These are phyloP conservation scores for Ascochyta koolunga DNA, from an alignment of 2,329 filamentous ascomycete species.

Conservation along the genomic window DNA sequence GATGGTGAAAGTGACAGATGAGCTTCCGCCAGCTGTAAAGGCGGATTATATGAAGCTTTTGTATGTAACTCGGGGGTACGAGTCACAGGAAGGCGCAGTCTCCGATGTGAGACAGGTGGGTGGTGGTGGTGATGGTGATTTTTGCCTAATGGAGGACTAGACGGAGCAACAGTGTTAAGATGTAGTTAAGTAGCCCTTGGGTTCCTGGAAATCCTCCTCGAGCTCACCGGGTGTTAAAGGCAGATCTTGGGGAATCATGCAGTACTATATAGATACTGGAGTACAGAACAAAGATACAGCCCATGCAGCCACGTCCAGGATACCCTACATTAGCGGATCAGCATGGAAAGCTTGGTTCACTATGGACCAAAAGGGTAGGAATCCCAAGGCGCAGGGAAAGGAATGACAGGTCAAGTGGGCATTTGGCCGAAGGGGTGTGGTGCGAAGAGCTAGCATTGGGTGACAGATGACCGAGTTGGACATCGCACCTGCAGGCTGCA, in stretches of 20 bases:
- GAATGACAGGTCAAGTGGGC: constrained; percentile 39
- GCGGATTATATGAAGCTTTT: constrained; percentile 27
- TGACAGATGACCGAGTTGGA: constrained; percentile 29
- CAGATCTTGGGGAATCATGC: constrained; percentile 6
- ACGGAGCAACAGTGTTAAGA: constrained; percentile 20
- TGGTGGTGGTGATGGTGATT: constrained; percentile 33
- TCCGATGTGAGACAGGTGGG: constrained; percentile 36
- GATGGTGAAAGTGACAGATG: constrained; percentile 26
- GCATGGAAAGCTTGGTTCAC: constrained; percentile 46
- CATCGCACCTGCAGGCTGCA: constrained; percentile 34
- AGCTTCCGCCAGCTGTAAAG: constrained; percentile 24
- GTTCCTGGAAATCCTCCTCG: constrained; percentile 26
- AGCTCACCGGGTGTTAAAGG: constrained; percentile 23
- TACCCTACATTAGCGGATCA: constrained; percentile 43
- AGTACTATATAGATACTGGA: constrained; percentile 16
- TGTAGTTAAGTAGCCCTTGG: constrained; percentile 16
- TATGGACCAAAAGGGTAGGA: constrained; percentile 34
- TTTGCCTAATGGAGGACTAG: constrained; percentile 32
- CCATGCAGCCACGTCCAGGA: constrained; percentile 32
- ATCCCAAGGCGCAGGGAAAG: constrained; percentile 36
- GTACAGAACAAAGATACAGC: constrained; percentile 27
- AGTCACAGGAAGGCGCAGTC: constrained; percentile 42
- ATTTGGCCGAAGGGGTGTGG: constrained; percentile 36
- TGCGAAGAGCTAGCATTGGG: constrained; percentile 22
- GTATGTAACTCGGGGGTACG: constrained; percentile 41